Evolutionary conservation across 2,329 filamentous ascomycete genomes (phyloP), one percentile per base, ranked within the genome.

Genomic region (Fusarium burgessii): DNA sequence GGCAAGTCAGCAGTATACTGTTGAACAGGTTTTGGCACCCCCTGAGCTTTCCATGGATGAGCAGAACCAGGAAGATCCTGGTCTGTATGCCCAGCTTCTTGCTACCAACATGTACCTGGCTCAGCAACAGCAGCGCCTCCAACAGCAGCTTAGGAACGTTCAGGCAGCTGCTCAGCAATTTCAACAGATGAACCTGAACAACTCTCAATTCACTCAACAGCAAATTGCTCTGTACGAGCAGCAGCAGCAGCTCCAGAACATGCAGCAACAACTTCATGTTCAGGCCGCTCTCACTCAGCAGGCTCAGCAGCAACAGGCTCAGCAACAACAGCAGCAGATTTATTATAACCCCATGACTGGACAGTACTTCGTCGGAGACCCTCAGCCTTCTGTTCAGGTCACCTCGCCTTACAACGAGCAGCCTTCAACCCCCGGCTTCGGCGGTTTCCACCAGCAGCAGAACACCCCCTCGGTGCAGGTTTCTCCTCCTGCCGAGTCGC

Each of bases 41-140:
- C 95, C 95, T 7, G 89, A 93, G 77, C 86, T 98, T 67, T 88
- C 93, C 76, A 87, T 96, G 56, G 88, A 91, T 64, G 89, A 91
- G 70, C 87, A 90, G 75, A 86, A 87, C 49, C 89, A 92, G 74
- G 88, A 93, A 67, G 96, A 98, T 77, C 94, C 95, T 56, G 91
- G 89, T 67, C 82, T 97, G 57, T 96, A 97, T 74, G 93, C 94
- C 57, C 94, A 97, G 82, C 86, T 98, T 71, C 89, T 98, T 77
- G 92, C 94, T 62, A 97, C 94, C 77, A 97, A 98, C 80, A 84
- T 96, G 79, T 97, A 97, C 78, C 88, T 99, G 54, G 94, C 94
- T 42, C 94, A 97, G 78, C 95, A 97, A 82, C 95, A 98, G 83
- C 94, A 97, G 83, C 92, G 93, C 71, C 89, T 98, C 56, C 95